Percentiles rank a stretch among this genome's conserved stretches.
Evolutionary conservation across 2,329 filamentous ascomycete genomes (phyloP).

Genomic region (Passalora sequoiae): DNA sequence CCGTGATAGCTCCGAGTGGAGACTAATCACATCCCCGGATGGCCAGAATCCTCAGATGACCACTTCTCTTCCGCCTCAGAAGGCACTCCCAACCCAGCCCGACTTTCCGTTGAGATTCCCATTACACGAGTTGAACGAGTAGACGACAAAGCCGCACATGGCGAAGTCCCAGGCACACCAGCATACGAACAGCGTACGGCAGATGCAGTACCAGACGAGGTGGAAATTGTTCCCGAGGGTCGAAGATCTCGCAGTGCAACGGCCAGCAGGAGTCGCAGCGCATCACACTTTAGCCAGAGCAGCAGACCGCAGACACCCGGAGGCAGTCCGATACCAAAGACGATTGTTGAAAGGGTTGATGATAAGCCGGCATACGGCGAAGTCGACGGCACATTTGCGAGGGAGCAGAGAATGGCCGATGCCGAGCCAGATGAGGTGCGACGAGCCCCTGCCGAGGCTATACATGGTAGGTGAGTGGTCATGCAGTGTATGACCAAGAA

Average conservation of each 20-base stretch:
- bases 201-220: slow-evolving; percentile 60
- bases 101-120: slow-evolving; percentile 46
- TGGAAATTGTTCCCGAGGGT: slow-evolving; percentile 52
- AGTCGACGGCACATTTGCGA: slow-evolving; percentile 56
- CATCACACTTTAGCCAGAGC: slow-evolving; percentile 36
- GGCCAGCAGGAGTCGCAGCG: slow-evolving; percentile 28
- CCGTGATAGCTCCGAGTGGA: slow-evolving; percentile 20
- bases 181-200: slow-evolving; percentile 55
- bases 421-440: slow-evolving; percentile 55
- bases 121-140: slow-evolving; percentile 60
- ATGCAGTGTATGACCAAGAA: not conserved
- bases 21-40: slow-evolving; percentile 1
- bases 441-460: slow-evolving; percentile 41
- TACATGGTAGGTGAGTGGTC: slow-evolving; percentile 52
- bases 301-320: slow-evolving; percentile 48
- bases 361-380: slow-evolving; percentile 55
- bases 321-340: slow-evolving; percentile 52
- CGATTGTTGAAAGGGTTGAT: slow-evolving; percentile 59
- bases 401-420: slow-evolving; percentile 53
- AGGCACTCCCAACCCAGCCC: slow-evolving; percentile 39
- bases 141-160: slow-evolving; percentile 54
- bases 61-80: slow-evolving; percentile 64
- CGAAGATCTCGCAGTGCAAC: slow-evolving; percentile 39
- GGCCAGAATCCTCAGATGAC: slow-evolving; percentile 42
- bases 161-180: slow-evolving; percentile 57